Evolutionary conservation across 495 filamentous ascomycete species (phyloP).

Genomic region (Penicillium soppii): DNA sequence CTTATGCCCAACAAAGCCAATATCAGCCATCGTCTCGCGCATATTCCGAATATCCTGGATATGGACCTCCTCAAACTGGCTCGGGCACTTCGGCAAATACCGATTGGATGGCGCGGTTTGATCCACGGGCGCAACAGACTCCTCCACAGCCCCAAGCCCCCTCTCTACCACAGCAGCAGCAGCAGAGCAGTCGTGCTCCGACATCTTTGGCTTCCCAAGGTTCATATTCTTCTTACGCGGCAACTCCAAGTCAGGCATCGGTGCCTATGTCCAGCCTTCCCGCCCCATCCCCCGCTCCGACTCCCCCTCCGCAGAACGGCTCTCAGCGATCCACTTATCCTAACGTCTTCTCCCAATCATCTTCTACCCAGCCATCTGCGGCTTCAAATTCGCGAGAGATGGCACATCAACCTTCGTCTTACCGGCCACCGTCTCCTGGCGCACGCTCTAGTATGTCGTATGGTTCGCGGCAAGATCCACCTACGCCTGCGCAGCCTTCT

Average conservation of each 20-base stretch:
- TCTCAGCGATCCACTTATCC: constrained; percentile 38
- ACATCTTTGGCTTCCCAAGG: constrained; percentile 27
- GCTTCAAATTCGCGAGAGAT: constrained; percentile 33
- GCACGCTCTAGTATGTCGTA: constrained; percentile 33
- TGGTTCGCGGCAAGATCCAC: constrained; percentile 33
- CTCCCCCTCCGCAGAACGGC: constrained; percentile 36
- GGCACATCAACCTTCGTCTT: constrained; percentile 26
- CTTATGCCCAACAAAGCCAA: constrained; percentile 29
- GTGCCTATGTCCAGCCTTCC: constrained; percentile 27
- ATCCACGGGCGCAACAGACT: constrained; percentile 39
- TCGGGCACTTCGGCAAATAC: constrained; percentile 33
- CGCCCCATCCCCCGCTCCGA: constrained; percentile 40
- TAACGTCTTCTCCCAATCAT: constrained; percentile 31
- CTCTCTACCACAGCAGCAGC: constrained; percentile 21
- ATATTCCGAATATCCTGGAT: constrained; percentile 39
- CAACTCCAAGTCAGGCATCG: constrained; percentile 26
- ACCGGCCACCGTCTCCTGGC: constrained; percentile 38
- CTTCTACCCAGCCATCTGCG: constrained; percentile 23
- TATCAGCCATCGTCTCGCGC: constrained; percentile 33
- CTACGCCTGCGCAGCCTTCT: constrained; percentile 35
- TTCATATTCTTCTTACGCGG: constrained; percentile 30
- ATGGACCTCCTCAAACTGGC: constrained; percentile 23
- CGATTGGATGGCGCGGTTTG: constrained; percentile 50
- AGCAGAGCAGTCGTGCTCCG: constrained; percentile 22
- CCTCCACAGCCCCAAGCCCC: constrained; percentile 27